Conservation (phyloP, 148 eudicot species). For the Chenopodium quinoa region DNA sequence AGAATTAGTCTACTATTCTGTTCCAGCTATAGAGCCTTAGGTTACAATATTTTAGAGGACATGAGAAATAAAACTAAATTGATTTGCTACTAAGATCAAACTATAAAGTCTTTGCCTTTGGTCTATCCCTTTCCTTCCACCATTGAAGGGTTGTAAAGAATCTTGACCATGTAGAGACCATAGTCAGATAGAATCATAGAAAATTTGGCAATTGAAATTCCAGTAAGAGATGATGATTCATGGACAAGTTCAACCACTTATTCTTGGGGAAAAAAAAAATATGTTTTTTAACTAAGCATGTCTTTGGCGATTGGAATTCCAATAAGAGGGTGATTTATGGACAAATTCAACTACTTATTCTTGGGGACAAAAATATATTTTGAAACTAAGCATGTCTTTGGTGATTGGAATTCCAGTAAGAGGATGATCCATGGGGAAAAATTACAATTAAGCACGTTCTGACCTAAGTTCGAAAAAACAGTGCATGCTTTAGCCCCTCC, state of each 20-base stretch:
- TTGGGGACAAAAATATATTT: background rate
- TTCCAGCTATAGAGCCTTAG: too few species aligned
- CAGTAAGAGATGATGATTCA: background rate
- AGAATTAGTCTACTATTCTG: too few species aligned
- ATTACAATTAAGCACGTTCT: background rate
- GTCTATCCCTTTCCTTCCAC: too few species aligned
- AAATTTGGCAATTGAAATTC: background rate
- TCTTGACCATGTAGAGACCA: background rate
- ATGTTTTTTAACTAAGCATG: too few species aligned
- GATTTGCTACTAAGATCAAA: too few species aligned
- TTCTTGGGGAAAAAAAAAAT: background rate
- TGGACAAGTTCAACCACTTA: background rate
- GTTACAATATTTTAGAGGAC: too few species aligned
- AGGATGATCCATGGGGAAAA: background rate
- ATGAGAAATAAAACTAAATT: too few species aligned
- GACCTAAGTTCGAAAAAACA: too few species aligned
- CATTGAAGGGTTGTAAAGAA: too few species aligned
- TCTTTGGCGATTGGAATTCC: background rate
- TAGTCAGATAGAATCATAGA: background rate
- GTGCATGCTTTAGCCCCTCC: too few species aligned
- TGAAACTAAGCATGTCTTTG: background rate
- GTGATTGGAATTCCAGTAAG: background rate
- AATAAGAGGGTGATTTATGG: background rate
- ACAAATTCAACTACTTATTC: background rate
- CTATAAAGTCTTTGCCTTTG: too few species aligned